A percentile compares a stretch with the other conserved stretches of the same genome.
These are phyloP conservation scores for Tetrapisispora arboricola DNA, from an alignment of 805 yeast species.

Conservation along the genomic window DNA sequence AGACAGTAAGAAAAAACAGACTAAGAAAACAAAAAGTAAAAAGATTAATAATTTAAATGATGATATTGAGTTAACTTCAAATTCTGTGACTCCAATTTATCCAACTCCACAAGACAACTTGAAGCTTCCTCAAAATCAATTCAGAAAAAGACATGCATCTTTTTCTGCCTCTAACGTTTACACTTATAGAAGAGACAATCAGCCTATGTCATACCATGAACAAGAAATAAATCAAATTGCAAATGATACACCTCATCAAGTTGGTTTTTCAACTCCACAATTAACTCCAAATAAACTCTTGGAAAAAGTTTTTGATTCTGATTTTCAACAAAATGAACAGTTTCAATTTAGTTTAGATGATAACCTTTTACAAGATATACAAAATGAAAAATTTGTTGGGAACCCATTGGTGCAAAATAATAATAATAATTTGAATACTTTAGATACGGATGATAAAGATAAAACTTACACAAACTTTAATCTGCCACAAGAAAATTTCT, in stretches of 20 bases:
- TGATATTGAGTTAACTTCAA: background rate
- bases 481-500: background rate
- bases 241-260: slow-evolving; percentile 47
- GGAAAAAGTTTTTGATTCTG: slow-evolving; percentile 24
- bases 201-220: background rate
- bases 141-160: slow-evolving; percentile 33
- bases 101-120: background rate
- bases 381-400: background rate
- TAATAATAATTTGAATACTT: background rate
- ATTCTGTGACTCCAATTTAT: background rate
- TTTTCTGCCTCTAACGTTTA: slow-evolving; percentile 35
- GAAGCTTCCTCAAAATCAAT: slow-evolving; percentile 11
- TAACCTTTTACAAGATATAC: background rate
- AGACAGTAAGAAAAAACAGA: background rate
- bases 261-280: slow-evolving; percentile 78
- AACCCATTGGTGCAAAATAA: background rate
- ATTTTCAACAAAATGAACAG: slow-evolving; percentile 18
- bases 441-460: background rate
- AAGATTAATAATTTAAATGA: background rate
- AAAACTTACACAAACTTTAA: background rate
- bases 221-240: slow-evolving; percentile 5
- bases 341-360: slow-evolving; percentile 19
- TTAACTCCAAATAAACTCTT: slow-evolving; percentile 39
- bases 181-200: slow-evolving; percentile 22
- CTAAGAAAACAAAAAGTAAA: background rate